A percentile compares a stretch with the other conserved stretches of the same genome.
These are phyloP conservation scores for Pythium monospermum DNA, from an alignment of 352 stramenopile species.

Conservation along the genomic window DNA sequence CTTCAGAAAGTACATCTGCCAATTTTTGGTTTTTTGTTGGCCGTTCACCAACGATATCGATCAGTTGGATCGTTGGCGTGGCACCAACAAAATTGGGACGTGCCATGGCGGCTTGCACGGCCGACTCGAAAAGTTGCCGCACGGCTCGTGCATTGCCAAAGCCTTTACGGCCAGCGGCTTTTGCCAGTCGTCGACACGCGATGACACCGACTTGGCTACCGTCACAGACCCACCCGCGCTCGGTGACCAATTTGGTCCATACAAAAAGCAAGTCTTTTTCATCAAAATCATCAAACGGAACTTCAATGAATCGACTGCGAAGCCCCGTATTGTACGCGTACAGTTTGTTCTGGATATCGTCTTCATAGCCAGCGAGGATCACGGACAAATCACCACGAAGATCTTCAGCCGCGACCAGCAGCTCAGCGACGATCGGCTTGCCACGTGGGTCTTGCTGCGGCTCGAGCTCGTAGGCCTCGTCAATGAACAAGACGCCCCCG, in stretches of 20 bases:
- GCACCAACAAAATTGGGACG: constrained; percentile 56
- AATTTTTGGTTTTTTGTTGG: constrained; percentile 76
- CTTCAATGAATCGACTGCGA: constrained; percentile 72
- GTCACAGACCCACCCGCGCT: constrained; percentile 46
- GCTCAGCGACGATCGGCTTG: constrained; percentile 81
- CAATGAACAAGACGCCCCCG: constrained; percentile 90
- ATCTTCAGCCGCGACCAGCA: constrained; percentile 85
- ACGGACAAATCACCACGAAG: constrained; percentile 80
- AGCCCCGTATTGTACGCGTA: constrained; percentile 90
- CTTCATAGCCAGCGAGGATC: constrained; percentile 90
- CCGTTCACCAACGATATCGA: constrained; percentile 79
- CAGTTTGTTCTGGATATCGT: constrained; percentile 91
- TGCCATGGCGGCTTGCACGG: constrained; percentile 50
- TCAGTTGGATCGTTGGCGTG: constrained; percentile 44
- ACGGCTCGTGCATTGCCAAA: constrained; percentile 87
- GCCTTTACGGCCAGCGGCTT: constrained; percentile 58
- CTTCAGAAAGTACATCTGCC: constrained; percentile 35
- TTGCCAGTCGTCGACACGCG: constrained; percentile 56
- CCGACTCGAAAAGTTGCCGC: constrained; percentile 67
- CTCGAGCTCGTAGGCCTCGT: constrained; percentile 91
- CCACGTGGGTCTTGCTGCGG: constrained; percentile 69
- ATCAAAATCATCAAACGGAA: constrained; percentile 90
- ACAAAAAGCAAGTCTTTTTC: constrained; percentile 80
- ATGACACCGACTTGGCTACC: constrained; percentile 46
- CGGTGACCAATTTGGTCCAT: constrained; percentile 44